These are phyloP conservation scores for Tausonia pullulans DNA, from an alignment of 1,284 basidiomycete species.

Conservation along the genomic window DNA sequence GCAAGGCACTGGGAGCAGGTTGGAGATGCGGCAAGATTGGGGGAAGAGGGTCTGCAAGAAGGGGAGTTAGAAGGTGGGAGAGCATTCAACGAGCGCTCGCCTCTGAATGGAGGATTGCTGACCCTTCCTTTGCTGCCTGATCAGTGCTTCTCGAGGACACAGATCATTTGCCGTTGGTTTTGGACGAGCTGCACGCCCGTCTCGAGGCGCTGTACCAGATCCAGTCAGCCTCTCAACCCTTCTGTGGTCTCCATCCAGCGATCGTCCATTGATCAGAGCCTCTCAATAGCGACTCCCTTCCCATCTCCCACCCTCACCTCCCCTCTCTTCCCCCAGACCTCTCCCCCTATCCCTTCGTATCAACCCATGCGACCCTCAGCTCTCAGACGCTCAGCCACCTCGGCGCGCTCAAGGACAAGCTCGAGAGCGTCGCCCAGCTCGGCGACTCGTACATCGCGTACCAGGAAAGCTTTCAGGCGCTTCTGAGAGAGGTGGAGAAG, in stretches of 20 bases:
- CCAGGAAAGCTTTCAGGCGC: neutral
- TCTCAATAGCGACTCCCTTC: neutral
- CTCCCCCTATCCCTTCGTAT: neutral
- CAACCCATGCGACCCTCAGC: neutral
- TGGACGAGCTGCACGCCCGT: neutral
- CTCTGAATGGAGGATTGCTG: neutral
- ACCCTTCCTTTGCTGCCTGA: too few relatives aligned
- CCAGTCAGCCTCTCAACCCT: neutral
- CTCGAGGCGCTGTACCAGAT: neutral
- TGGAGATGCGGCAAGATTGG: neutral
- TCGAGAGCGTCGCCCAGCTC: neutral
- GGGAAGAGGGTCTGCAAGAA: slow-evolving; percentile 4
- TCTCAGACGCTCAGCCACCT: neutral
- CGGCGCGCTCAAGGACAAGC: neutral
- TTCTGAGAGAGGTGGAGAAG: neutral
- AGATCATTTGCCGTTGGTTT: neutral
- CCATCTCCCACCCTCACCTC: neutral
- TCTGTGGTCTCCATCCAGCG: neutral
- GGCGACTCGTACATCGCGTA: neutral
- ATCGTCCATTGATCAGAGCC: neutral
- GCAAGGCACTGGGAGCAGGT: slow-evolving; percentile 8
- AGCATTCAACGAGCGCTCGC: too few relatives aligned
- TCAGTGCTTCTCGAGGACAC: slow-evolving; percentile 7
- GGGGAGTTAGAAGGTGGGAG: neutral
- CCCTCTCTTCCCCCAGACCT: neutral